Conservation (phyloP, 768 basidiomycete genomes). For the Lyophyllum decastes region DNA sequence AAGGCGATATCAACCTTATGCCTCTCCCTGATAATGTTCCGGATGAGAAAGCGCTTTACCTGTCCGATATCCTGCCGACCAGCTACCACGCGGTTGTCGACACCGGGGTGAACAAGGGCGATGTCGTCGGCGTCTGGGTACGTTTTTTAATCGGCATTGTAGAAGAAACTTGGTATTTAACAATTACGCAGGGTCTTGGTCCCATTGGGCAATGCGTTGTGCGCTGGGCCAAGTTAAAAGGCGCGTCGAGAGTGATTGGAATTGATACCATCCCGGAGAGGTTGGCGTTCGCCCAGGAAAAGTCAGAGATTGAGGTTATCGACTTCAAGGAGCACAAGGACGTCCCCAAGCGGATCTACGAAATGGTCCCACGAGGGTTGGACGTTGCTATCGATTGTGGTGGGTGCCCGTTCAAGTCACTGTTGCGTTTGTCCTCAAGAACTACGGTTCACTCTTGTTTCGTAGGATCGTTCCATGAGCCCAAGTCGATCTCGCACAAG, state of each 20-base stretch:
- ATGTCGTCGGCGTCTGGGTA: conserved; percentile 73
- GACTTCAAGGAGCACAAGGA: conserved; percentile 54
- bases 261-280: conserved; percentile 59
- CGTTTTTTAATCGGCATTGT: too few species aligned
- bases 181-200: conserved; percentile 54
- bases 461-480: conserved; percentile 68
- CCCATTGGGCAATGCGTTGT: conserved; percentile 66
- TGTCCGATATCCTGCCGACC: conserved; percentile 68
- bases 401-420: conserved; percentile 9
- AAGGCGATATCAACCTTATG: conserved; percentile 71
- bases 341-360: conserved; percentile 55
- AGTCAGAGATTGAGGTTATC: conserved; percentile 53
- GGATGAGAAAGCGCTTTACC: conserved; percentile 60
- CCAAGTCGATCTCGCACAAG: conserved; percentile 65
- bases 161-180: too few species aligned
- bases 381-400: conserved; percentile 63
- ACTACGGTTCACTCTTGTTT: not conserved
- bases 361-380: conserved; percentile 64
- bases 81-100: conserved; percentile 76
- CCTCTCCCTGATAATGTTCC: conserved; percentile 65
- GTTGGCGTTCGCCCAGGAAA: conserved; percentile 48
- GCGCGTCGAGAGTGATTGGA: conserved; percentile 68
- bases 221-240: conserved; percentile 65
- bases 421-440: not conserved
- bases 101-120: conserved; percentile 71